phyloP scores from a whole-genome alignment of 2,329 filamentous ascomycete species.

The Aspergillus transmontanensis region DNA sequence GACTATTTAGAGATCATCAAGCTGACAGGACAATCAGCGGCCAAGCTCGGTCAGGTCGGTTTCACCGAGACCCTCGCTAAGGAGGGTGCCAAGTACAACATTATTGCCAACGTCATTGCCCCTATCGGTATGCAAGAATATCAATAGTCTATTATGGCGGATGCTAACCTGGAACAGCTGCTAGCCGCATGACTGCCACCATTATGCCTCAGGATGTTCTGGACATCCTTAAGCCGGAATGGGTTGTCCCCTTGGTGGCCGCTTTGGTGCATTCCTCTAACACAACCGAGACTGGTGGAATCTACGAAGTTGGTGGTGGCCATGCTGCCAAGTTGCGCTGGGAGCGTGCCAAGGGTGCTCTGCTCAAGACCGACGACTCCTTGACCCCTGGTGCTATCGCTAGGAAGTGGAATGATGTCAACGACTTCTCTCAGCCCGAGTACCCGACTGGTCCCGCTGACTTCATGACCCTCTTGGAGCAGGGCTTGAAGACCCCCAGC shows the following conservation, averaged over 20 bases:
- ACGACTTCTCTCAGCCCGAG: constrained; percentile 80
- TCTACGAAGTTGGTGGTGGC: constrained; percentile 92
- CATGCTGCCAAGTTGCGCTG: constrained; percentile 91
- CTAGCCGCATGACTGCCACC: constrained; percentile 92
- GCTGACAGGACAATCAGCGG: constrained; percentile 57
- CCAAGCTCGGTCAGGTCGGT: constrained; percentile 91
- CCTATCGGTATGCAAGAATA: constrained; percentile 62
- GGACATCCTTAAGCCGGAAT: constrained; percentile 83
- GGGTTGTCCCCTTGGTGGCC: constrained; percentile 91
- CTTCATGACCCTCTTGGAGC: constrained; percentile 82
- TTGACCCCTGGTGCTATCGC: constrained; percentile 87
- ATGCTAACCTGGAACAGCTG: constrained; percentile 56
- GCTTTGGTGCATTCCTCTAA: constrained; percentile 85
- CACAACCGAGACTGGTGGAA: constrained; percentile 77
- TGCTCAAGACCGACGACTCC: constrained; percentile 84
- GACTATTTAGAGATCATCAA: constrained; percentile 8
- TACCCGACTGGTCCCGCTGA: constrained; percentile 85
- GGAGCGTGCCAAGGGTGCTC: constrained; percentile 86
- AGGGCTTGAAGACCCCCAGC: constrained; percentile 74
- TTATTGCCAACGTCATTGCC: constrained; percentile 90
- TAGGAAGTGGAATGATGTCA: constrained; percentile 85
- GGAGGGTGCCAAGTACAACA: constrained; percentile 98
- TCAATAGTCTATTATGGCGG: neutral
- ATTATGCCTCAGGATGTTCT: constrained; percentile 94
- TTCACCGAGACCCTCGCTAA: constrained; percentile 98